Evolutionary conservation across 2,329 filamentous ascomycete species (phyloP).

Genomic region (Mycosphaerella sp.): DNA sequence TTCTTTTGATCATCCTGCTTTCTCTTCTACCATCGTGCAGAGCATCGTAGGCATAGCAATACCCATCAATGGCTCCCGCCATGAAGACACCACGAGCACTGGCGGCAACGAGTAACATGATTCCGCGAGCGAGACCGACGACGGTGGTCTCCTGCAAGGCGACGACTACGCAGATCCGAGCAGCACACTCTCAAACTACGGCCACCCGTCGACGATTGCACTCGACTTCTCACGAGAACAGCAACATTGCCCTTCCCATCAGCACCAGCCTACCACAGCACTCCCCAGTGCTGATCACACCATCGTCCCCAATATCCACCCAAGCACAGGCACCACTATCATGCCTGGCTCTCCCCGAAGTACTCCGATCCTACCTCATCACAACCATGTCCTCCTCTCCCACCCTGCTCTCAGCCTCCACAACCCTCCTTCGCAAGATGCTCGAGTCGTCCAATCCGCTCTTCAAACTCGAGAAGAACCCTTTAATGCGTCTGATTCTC

Average conservation of each 20-base stretch:
- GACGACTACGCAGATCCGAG: slow-evolving; percentile 8
- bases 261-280: background rate
- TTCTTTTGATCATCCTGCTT: background rate
- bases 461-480: slow-evolving; percentile 70
- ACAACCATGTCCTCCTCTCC: slow-evolving; percentile 65
- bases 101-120: background rate
- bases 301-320: background rate
- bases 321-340: slow-evolving; percentile 48
- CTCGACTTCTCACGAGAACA: slow-evolving; percentile 13
- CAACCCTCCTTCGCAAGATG: slow-evolving; percentile 61
- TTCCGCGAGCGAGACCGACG: background rate
- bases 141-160: background rate
- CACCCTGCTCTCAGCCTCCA: slow-evolving; percentile 62
- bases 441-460: slow-evolving; percentile 62
- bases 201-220: slow-evolving; percentile 10
- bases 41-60: background rate
- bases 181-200: slow-evolving; percentile 1
- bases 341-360: slow-evolving; percentile 58
- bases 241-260: slow-evolving; percentile 7
- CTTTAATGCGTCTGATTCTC: slow-evolving; percentile 61
- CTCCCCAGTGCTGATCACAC: background rate
- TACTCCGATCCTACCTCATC: slow-evolving; percentile 64
- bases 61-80: background rate
- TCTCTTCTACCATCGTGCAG: background rate
- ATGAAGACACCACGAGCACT: slow-evolving; percentile 7